Base-by-base conservation (phyloP, 495 filamentous ascomycete genomes). In the Aspergillus affinis region DNA sequence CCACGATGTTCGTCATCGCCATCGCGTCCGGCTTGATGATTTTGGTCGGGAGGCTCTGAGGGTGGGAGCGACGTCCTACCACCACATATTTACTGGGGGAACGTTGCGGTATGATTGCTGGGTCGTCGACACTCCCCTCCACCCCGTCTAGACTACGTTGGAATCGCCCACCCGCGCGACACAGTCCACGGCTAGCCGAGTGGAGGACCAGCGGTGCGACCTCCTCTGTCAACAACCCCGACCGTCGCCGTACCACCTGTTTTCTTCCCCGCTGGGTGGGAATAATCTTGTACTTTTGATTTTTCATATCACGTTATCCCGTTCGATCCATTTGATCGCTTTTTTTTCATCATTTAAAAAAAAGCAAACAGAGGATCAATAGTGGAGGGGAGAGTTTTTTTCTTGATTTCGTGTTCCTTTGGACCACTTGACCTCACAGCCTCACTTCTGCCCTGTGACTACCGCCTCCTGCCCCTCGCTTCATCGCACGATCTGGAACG, bases 251-350 rank as follows among this genome's bases (percentile, higher is more conserved):
- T 12, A 20, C 19, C 26, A 44, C n/a, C 49, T 21, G n/a, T 17
- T 41, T 13, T 15, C 41, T 21, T 26, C 17, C 9, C 17, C 20
- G 27, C 19, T 18, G 54, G 4, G 18, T n/a, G 47, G 30, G 48
- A 62, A 69, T 71, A 64, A 68, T 70, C 70, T 51, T 60, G 27
- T 32, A 36, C 52, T 61, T 61, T 64, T 52, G 50, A 64, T 57
- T 60, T 20, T 62, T 47, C 56, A 58, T 59, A 63, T 54, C 61
- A 55, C 57, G 58, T 61, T 54, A 65, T 63, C 29, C 61, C 59
- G 58, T 54, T 54, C 56, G 19, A 10, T 8, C 44, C 12, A 10
- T 29, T 51, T 51, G 10, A 10, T 30, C 32, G 36, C 3, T 46
- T 12, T 55, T 55, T 55, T 55, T 23, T 27, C 6, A 5, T 55